Evolutionary conservation across 2,329 filamentous ascomycete genomes (phyloP), one percentile per base, ranked within the genome.

Genomic region (Lasiodiplodia sp.): DNA sequence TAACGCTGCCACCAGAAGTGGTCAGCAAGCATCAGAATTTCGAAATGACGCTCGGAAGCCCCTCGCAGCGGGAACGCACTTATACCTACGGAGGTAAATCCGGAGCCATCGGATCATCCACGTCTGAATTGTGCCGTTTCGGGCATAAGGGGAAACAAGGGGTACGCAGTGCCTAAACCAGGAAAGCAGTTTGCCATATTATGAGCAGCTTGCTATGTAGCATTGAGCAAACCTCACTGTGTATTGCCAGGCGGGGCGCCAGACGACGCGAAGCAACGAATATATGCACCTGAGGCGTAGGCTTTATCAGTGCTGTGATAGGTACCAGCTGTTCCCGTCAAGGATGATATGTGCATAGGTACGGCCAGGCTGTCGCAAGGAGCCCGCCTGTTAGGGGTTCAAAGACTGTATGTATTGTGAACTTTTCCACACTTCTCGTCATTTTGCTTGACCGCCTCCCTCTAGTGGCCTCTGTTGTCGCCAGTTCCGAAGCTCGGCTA

Each of bases 81-180:
- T 34, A 11, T 31, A 40, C 55, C 34, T 38, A 57, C 55, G 55
- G 55, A 57, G 21, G 55, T 57, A 57, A 57, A 57, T 57, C 55
- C 55, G 55, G 31, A 40, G 55, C 55, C 16, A 34, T 21, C 21
- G 31, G 25, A 40, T 38, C 18, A 57, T 40, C 34, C 16, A 34
- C 25, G 55, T 34, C n/a, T 34, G 14, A 8, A 40, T 40, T 28
- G 18, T 38, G n/a, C 31, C 55, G 55, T 16, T 38, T 14, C 34
- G 31, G 55, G 34, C 18, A 34, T 38, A 10, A 12, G 18, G n/a
- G 18, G 55, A 23, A 40, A 34, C 31, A 23, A 57, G 55, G 31
- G 38, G 31, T 23, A 34, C 31, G 23, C 31, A 23, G 37, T 40
- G 38, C 31, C 55, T 57, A n/a, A 18, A 3, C 10, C 16, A 57